These are phyloP conservation scores for Heliamphora pulchella DNA, from an alignment of 179 eudicot genomes.

Conservation along the genomic window DNA sequence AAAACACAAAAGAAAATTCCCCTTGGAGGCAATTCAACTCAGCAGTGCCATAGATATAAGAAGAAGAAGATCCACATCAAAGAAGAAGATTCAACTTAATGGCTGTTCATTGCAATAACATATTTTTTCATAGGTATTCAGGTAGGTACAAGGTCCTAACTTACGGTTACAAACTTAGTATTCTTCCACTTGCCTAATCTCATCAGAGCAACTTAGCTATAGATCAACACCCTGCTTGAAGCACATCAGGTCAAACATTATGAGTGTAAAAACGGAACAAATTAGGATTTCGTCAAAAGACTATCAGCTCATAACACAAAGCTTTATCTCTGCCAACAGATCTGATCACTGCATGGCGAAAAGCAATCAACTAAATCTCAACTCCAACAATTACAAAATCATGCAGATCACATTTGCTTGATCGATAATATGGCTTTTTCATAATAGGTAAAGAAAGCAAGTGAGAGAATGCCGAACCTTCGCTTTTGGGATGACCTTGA, in stretches of 20 bases:
- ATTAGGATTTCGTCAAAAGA: neutral
- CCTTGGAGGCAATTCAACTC: neutral
- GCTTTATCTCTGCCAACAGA: neutral
- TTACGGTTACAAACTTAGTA: neutral
- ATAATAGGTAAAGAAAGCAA: too few relatives aligned
- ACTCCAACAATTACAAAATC: constrained; percentile 1
- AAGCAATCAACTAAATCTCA: neutral
- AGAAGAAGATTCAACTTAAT: too few relatives aligned
- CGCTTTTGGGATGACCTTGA: constrained; percentile 71
- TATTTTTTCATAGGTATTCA: neutral
- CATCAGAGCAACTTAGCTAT: neutral
- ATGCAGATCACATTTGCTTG: neutral
- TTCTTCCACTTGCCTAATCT: neutral
- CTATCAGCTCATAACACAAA: neutral
- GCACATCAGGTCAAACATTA: neutral
- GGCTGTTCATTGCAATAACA: neutral
- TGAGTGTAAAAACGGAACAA: neutral
- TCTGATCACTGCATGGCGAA: neutral
- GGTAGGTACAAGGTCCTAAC: neutral
- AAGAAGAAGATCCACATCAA: neutral
- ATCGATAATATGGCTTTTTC: too few relatives aligned
- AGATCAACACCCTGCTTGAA: neutral
- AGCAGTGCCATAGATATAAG: neutral
- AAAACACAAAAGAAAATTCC: neutral
- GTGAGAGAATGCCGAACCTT: constrained; percentile 39